A percentile compares a stretch with the other conserved stretches of the same genome.
phyloP scores from a whole-genome alignment of 257 asterid genomes.

The Nicotiana attenuata region DNA sequence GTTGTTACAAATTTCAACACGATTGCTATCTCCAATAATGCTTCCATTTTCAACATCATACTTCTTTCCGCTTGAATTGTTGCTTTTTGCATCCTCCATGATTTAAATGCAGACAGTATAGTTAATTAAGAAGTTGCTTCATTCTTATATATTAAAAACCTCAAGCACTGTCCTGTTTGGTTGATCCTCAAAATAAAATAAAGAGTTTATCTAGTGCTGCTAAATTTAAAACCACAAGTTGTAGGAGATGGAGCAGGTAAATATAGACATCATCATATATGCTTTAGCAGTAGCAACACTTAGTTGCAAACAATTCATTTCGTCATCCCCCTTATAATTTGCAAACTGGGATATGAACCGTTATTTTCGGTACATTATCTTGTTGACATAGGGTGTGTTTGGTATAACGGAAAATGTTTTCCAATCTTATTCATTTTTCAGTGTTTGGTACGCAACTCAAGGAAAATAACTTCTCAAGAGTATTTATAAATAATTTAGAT shows the following conservation, averaged over 20 bases:
- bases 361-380: background rate
- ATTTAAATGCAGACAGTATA: background rate
- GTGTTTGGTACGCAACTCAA: too few relatives aligned
- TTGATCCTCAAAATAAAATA: background rate
- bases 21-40: background rate
- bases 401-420: too few relatives aligned
- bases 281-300: background rate
- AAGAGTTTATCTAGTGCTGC: background rate
- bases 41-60: slow-evolving; percentile 17
- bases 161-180: background rate
- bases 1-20: slow-evolving; percentile 4
- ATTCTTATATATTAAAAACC: background rate
- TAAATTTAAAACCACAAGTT: background rate
- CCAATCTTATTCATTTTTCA: too few relatives aligned
- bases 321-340: background rate
- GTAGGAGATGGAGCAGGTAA: background rate
- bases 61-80: slow-evolving; percentile 2
- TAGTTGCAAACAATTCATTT: background rate
- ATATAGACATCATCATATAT: background rate
- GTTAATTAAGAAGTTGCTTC: background rate
- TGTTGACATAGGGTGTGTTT: too few relatives aligned
- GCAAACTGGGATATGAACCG: background rate
- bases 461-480: too few relatives aligned
- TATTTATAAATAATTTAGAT: too few relatives aligned
- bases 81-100: background rate